Evolutionary conservation across 768 basidiomycete genomes (phyloP).

Genomic region (Chalciporus piperatus): DNA sequence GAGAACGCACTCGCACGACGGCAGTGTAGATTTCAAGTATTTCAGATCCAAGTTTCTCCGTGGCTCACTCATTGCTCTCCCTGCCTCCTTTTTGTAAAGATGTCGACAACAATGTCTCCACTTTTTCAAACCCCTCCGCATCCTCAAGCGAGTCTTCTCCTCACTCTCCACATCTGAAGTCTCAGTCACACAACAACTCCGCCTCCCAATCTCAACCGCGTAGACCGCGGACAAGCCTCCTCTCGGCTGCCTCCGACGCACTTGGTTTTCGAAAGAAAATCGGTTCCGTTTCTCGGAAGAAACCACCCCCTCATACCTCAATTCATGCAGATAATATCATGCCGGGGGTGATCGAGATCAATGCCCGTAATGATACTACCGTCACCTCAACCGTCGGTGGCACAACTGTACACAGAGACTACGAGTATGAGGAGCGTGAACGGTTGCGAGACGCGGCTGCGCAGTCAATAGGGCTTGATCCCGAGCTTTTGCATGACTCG

Average conservation of each 20-base stretch:
- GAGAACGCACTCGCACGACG: conserved; percentile 2
- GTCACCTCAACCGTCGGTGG: conserved; percentile 24
- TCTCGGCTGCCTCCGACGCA: conserved; percentile 54
- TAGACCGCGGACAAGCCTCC: conserved; percentile 42
- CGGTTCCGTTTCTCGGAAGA: conserved; percentile 39
- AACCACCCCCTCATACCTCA: conserved; percentile 26
- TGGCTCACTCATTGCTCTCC: conserved; percentile 5
- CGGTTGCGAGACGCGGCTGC: conserved; percentile 75
- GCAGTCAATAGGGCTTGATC: conserved; percentile 67
- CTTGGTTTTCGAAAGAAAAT: conserved; percentile 44
- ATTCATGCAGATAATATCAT: conserved; percentile 42
- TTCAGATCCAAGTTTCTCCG: not conserved
- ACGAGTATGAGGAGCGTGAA: conserved; percentile 70
- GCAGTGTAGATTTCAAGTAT: not conserved
- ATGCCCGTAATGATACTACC: conserved; percentile 34
- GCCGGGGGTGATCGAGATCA: conserved; percentile 75
- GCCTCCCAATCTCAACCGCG: conserved; percentile 19
- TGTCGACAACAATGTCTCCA: conserved; percentile 13
- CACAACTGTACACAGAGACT: conserved; percentile 35
- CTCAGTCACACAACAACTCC: conserved; percentile 3
- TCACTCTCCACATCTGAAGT: not conserved
- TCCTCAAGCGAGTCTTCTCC: conserved; percentile 15
- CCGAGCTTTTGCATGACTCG: conserved; percentile 44
- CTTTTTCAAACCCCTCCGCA: conserved; percentile 13
- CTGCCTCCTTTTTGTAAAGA: conserved; percentile 9